Conservation (phyloP, 805 yeast species). For the Cyberlindnera xishuangbannaensis region DNA sequence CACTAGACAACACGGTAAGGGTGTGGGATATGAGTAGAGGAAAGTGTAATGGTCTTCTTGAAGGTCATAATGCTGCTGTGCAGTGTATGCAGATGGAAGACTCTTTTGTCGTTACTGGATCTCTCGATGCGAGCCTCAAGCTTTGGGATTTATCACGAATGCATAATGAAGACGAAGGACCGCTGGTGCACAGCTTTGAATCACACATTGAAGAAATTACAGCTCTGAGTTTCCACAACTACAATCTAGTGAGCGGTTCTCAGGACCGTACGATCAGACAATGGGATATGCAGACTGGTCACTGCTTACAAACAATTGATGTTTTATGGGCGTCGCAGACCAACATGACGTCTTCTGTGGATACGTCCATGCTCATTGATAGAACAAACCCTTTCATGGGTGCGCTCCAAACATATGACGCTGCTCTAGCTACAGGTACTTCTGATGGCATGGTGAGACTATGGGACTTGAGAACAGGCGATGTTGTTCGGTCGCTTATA, state of each 20-base stretch:
- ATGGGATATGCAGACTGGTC: constrained; percentile 67
- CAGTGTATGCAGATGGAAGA: constrained; percentile 55
- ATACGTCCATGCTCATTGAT: constrained; percentile 10
- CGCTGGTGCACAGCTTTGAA: constrained; percentile 45
- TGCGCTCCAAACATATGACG: constrained; percentile 65
- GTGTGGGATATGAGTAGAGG: constrained; percentile 77
- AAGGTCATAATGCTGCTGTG: constrained; percentile 58
- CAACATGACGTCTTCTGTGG: constrained; percentile 15
- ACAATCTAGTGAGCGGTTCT: constrained; percentile 61
- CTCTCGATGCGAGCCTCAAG: constrained; percentile 56
- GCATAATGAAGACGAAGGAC: constrained; percentile 23
- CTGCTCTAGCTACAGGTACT: constrained; percentile 75
- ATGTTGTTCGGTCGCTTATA: constrained; percentile 49
- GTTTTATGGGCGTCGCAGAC: constrained; percentile 50
- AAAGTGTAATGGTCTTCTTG: constrained; percentile 42
- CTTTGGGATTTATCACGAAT: constrained; percentile 48
- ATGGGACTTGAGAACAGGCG: constrained; percentile 73
- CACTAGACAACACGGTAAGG: constrained; percentile 68
- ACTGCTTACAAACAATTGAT: constrained; percentile 66
- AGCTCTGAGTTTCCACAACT: constrained; percentile 49
- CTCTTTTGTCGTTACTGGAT: constrained; percentile 46
- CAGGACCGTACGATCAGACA: constrained; percentile 67
- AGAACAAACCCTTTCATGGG: constrained; percentile 44
- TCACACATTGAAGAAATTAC: constrained; percentile 66
- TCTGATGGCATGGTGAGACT: constrained; percentile 69